Base-by-base conservation (phyloP, 1,139 yeast genomes). In the Yamadazyma aaseri region DNA sequence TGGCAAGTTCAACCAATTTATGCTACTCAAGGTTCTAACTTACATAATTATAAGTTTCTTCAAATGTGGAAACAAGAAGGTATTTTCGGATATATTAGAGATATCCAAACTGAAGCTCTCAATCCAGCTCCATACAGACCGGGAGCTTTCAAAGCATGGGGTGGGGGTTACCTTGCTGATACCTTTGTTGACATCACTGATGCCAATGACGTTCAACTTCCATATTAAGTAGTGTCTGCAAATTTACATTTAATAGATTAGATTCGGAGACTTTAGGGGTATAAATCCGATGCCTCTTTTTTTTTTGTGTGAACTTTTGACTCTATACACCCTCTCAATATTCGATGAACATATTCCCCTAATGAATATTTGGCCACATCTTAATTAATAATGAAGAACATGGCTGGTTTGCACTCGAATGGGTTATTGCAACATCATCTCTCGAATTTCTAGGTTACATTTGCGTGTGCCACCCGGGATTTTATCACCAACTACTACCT, bases 1-100 rank as follows among this genome's bases (percentile, higher is more conserved):
- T 48, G 43, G 43, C 45, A 41, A 29, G 41, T 37, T 71, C 55
- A 50, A 34, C 55, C 55, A n/a, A 50, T 49, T 12, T 50, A 41
- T 32, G 42, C 49, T 2, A 17, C 47, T 11, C 53, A 50, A 38
- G 55, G 55, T 4, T 28, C 35, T 12, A 44, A 46, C 31, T 37
- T 45, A 42, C 44, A 22, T 26, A 41, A 36, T 17, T 32, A 37
- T 21, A 36, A 45, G 13, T 50, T 49, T 32, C 44, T 49, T 10
- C 36, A 42, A 29, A 49, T 48, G 51, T 50, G 47, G 42, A 45
- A 45, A 20, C 32, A 42, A 20, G 52, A 50, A 30, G 55, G 55
- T 4, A 49, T 50, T 30, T 31, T 34, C 11, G 53, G 53, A 3
- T 50, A 50, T 26, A 33, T 48, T n/a, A 32, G 50, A 20, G 49